Evolutionary conservation across 2,329 filamentous ascomycete genomes (phyloP), one percentile per base, ranked within the genome.

Genomic region (Lomentospora prolificans): DNA sequence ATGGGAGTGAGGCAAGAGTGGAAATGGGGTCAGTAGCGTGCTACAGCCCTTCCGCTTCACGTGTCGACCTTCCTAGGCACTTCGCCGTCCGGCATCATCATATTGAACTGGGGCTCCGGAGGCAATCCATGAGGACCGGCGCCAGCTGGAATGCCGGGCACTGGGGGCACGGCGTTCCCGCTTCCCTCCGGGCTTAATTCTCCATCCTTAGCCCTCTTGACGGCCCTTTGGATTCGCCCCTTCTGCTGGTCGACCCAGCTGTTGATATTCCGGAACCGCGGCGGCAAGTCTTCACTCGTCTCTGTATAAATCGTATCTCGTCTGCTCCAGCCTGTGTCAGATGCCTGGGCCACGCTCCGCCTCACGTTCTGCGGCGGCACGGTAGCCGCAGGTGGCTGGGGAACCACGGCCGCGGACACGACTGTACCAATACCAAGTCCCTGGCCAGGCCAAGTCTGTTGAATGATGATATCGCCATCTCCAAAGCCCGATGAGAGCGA

Each of bases 181-280:
- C 5, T 6, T 7, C 39, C 27, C 10, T 28, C 12, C 30, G 17
- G 36, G 12, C 4, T 27, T 17, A 33, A 12, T 1, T 53, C 17
- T 46, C 54, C 57, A 65, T 63, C 6, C 60, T 63, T 25, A 62
- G 63, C 56, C 41, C 69, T 70, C 56, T 72, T 70, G 61, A 74
- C 70, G 2, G 73, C 75, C 25, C 75, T 71, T 61, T 74, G 75
- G 28, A 82, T 65, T 2, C 80, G 74, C 2, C 76, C 76, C 7
- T 76, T 77, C 65, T 86, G 83, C 63, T 86, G 81, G 60, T 77
- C 76, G 2, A 87, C 82, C 84, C 84, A 87, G 28, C 80, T 84
- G 56, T 72, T 75, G 56, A 86, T 72, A 5, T 73, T 76, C 33
- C 80, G 75, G 65, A 84, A 86, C 3, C 77, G 75, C 12, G 79